These are phyloP conservation scores for Asclepias syriaca DNA, from an alignment of 257 asterid species.

Conservation along the genomic window DNA sequence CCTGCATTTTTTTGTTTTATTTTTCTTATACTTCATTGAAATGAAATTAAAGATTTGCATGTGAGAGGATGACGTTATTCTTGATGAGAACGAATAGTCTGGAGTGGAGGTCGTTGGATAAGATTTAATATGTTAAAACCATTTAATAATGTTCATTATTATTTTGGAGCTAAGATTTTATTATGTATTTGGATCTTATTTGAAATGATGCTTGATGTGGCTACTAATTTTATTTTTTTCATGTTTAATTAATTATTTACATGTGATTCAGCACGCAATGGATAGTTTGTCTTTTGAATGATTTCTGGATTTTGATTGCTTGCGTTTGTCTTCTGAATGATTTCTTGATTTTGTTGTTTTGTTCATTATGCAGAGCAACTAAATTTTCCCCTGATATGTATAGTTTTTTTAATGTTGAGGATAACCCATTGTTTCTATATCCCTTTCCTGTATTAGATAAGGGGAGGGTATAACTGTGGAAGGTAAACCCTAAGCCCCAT, in stretches of 20 bases:
- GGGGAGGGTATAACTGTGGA: neutral
- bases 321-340: neutral
- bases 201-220: neutral
- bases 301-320: neutral
- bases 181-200: neutral
- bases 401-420: neutral
- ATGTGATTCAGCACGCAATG: neutral
- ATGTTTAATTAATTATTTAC: no score
- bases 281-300: no score
- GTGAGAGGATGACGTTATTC: no score
- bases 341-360: neutral
- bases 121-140: neutral
- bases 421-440: neutral
- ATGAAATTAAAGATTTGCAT: neutral
- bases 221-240: no score
- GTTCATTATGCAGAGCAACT: neutral
- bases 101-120: neutral
- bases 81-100: neutral
- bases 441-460: neutral
- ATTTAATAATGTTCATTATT: neutral
- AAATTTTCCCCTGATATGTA: neutral
- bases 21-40: neutral
- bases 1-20: constrained; percentile 6
- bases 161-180: no score
- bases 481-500: no score